These are phyloP conservation scores for Corinectria fuckeliana DNA, from an alignment of 2,329 filamentous ascomycete species.

Conservation along the genomic window DNA sequence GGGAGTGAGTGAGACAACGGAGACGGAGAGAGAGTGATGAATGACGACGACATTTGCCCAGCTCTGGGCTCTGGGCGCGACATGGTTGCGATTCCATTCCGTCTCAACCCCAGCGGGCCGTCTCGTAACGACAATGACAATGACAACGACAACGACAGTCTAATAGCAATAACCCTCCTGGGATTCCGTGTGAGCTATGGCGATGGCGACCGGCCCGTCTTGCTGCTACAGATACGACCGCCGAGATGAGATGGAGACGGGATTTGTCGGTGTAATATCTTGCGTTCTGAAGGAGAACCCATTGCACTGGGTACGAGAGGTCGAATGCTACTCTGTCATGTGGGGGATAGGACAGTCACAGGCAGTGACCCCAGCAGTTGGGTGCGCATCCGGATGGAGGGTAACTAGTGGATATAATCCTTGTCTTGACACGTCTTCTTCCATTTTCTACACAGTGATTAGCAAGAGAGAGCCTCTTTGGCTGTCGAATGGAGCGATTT, in stretches of 20 bases:
- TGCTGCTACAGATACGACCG: constrained; percentile 3
- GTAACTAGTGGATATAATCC: background rate
- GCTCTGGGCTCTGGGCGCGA: background rate
- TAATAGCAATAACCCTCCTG: background rate
- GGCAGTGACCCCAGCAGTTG: background rate
- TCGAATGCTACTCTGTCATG: constrained; percentile 1
- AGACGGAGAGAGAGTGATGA: background rate
- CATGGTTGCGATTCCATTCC: background rate
- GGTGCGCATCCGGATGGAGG: background rate
- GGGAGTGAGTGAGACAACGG: background rate
- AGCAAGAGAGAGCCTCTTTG: background rate
- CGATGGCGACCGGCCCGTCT: background rate
- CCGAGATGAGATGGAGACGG: constrained; percentile 12
- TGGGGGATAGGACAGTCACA: constrained; percentile 8
- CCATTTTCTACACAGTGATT: background rate
- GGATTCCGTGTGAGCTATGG: background rate
- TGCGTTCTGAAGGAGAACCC: background rate
- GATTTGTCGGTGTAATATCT: constrained; percentile 6
- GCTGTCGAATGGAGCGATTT: background rate
- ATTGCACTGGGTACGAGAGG: background rate
- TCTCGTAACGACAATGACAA: background rate
- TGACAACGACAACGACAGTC: no score
- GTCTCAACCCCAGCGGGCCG: background rate
- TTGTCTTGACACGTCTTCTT: background rate
- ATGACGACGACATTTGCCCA: constrained; percentile 12